Conservation (phyloP, 345 rosid species). For the Sapria himalayana region DNA sequence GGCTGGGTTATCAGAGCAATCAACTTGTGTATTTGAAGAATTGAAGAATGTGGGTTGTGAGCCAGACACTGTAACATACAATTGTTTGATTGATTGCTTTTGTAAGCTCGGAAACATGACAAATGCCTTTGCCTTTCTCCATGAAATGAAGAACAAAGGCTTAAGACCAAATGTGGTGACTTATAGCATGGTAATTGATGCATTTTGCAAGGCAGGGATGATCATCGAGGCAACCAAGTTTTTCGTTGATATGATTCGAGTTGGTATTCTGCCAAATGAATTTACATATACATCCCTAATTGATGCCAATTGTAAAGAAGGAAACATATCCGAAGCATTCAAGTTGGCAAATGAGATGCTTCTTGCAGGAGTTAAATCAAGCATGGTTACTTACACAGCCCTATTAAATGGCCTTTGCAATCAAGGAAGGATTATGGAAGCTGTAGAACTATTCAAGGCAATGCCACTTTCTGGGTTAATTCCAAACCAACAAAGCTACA, state of each 20-base stretch:
- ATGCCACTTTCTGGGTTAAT: constrained; percentile 21
- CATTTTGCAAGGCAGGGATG: constrained; percentile 52
- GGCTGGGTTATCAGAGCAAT: constrained; percentile 28
- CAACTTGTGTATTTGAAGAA: constrained; percentile 22
- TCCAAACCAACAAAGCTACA: constrained; percentile 36
- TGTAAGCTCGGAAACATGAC: constrained; percentile 25
- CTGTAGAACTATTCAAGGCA: constrained; percentile 27
- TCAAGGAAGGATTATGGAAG: constrained; percentile 31
- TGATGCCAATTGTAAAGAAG: constrained; percentile 42
- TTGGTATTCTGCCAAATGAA: constrained; percentile 46
- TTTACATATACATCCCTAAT: constrained; percentile 49
- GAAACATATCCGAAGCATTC: constrained; percentile 30
- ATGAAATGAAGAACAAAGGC: constrained; percentile 31
- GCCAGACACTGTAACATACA: constrained; percentile 47
- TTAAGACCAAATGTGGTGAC: constrained; percentile 41
- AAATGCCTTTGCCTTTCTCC: constrained; percentile 25
- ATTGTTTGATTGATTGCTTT: constrained; percentile 41
- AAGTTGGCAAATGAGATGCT: constrained; percentile 42
- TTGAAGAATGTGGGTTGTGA: constrained; percentile 28
- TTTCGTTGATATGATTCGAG: constrained; percentile 41
- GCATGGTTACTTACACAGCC: constrained; percentile 35
- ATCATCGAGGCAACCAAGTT: constrained; percentile 37
- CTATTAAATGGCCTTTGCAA: constrained; percentile 39
- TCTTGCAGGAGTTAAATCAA: constrained; percentile 23
- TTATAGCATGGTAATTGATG: constrained; percentile 52